Base-by-base conservation (phyloP, 305 asterid genomes). In the Nicotiana rustica region DNA sequence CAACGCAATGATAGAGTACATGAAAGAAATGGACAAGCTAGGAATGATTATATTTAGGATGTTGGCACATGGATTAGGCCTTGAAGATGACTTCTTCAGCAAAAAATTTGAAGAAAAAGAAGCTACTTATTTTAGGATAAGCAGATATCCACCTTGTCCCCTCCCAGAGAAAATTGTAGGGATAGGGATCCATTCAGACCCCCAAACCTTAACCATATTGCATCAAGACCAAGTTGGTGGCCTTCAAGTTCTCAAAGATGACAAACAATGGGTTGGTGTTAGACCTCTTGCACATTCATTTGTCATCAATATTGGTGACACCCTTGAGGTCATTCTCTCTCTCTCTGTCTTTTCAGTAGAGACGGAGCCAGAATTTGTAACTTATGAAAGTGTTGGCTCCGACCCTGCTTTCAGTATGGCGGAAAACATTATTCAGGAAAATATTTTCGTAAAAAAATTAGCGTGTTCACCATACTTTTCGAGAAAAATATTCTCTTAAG, bases 41-140 rank as follows among this genome's bases (percentile, higher is more conserved):
- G 82, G 89, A 77, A 81, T 69, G 67, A 33, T 18, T 31, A 47
- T 86, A 18, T 19, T 86, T 44, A 82, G 64, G 21, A 84, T 86
- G 87, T 47, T 83, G 35, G 86, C 87, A 15, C 85, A 81, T 81
- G 89, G 89, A 55, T 57, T 86, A 55, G 84, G 87, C 9, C 85
- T 86, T n/a, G 78, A 7, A 18, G 64, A 15, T 4, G 77, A 78
- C 70, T 77, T 86, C 49, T 86, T 83, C 79, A 64, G 79, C 2
- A 83, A 78, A 49, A 66, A 62, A 0, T 47, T 83, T 59, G 41
- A 35, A 35, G 86, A 86, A 62, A 66, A 56, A 62, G 82, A 81
- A 5, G 36, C 73, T 18, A 83, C 65, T 10, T 83, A 61, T 60
- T 81, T 83, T 6, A 61, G 88, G 83, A 44, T 71, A 2, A 86